Evolutionary conservation across 305 asterid genomes (phyloP).

Genomic region (Fraxinus sp.): DNA sequence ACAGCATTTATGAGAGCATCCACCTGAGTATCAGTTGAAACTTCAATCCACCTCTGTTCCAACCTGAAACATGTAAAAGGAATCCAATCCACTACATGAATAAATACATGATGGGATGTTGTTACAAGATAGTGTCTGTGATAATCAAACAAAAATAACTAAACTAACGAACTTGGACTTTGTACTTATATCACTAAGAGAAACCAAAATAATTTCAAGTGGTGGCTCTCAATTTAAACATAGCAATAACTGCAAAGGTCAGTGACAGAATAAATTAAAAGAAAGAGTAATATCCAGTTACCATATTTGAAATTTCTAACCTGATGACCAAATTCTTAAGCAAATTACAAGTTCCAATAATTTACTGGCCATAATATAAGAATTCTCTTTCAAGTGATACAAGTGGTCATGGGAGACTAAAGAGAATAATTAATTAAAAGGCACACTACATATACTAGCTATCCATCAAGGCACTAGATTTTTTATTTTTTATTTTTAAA

Average conservation of each 20-base stretch:
- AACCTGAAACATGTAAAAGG: conserved; percentile 44
- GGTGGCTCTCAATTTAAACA: not conserved
- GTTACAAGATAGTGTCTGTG: not conserved
- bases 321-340: not conserved
- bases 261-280: not conserved
- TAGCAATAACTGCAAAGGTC: not conserved
- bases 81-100: not conserved
- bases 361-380: not conserved
- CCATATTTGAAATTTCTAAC: not conserved
- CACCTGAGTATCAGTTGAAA: conserved; percentile 65
- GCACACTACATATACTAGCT: not conserved
- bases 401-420: not conserved
- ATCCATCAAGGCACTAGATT: not conserved
- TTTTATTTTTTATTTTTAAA: not conserved
- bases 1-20: conserved; percentile 73
- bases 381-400: not conserved
- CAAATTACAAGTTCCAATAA: not conserved
- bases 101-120: not conserved
- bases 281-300: not conserved
- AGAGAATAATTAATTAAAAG: not conserved
- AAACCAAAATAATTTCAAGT: not conserved
- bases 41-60: conserved; percentile 93
- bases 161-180: not conserved
- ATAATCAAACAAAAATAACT: not conserved
- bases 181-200: not conserved